phyloP scores from a whole-genome alignment of 768 basidiomycete genomes.

The Cantharellus anzutake region DNA sequence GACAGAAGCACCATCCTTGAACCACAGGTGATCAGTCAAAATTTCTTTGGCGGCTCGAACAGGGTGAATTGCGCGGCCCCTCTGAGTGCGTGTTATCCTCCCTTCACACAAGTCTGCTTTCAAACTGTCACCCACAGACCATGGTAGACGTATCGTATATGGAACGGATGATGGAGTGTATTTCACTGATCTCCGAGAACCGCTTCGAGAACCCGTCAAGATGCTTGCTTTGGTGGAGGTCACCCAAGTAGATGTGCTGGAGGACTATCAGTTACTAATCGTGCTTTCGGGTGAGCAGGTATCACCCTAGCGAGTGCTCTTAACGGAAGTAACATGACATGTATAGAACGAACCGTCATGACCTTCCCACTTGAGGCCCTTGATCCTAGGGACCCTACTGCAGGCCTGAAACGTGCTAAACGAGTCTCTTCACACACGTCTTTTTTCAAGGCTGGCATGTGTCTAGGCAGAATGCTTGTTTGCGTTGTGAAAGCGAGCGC shows the following conservation, averaged over 20 bases:
- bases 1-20: conserved; percentile 80
- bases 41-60: conserved; percentile 70
- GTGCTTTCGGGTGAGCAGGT: conserved; percentile 75
- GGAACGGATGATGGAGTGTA: conserved; percentile 98
- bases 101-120: not conserved
- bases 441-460: conserved; percentile 94
- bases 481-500: conserved; percentile 95
- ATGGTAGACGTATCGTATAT: conserved; percentile 73
- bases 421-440: conserved; percentile 90
- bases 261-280: conserved; percentile 86
- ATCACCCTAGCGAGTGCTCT: not conserved
- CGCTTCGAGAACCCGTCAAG: conserved; percentile 66
- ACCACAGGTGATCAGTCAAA: conserved; percentile 64
- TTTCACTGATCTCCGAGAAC: conserved; percentile 67
- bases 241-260: conserved; percentile 86
- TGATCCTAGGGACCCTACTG: conserved; percentile 74
- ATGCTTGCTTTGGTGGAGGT: conserved; percentile 81
- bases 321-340: not conserved
- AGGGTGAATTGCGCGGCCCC: conserved; percentile 85
- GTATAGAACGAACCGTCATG: conserved; percentile 76
- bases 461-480: conserved; percentile 77
- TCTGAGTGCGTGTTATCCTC: conserved; percentile 40
- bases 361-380: conserved; percentile 91
- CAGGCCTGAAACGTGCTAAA: conserved; percentile 84
- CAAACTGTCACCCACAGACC: conserved; percentile 27